A percentile compares a stretch with the other conserved stretches of the same genome.
Evolutionary conservation across 108 stramenopile species (phyloP).

Genomic region (Schizochytrium sp.): DNA sequence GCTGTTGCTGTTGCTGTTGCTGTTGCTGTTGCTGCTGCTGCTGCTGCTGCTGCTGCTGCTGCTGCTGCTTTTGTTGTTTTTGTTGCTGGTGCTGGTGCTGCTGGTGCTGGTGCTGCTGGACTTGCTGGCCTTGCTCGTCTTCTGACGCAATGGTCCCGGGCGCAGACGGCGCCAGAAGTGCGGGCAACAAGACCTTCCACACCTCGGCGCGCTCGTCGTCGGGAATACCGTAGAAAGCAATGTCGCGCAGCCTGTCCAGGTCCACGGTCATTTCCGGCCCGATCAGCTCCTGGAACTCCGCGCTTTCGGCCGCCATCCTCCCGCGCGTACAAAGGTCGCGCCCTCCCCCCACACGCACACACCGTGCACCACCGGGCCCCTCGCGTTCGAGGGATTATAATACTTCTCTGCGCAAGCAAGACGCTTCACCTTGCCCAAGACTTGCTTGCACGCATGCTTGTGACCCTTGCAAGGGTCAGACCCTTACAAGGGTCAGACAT

Average conservation of each 20-base stretch:
- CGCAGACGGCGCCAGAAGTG: neutral
- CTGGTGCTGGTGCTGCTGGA: neutral
- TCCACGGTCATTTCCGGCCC: slow-evolving; percentile 11
- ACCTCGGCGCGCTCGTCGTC: neutral
- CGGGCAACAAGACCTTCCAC: neutral
- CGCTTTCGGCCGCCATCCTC: neutral
- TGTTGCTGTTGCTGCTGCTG: neutral
- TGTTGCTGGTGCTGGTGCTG: neutral
- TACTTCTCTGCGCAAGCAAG: too few relatives aligned
- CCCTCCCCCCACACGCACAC: neutral
- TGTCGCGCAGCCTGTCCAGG: slow-evolving; percentile 4
- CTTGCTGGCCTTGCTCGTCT: neutral
- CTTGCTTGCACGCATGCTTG: too few relatives aligned
- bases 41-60: neutral
- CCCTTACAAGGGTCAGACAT: neutral
- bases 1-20: neutral
- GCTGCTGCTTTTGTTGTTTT: neutral
- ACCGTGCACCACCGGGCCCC: too few relatives aligned
- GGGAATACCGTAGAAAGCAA: slow-evolving; percentile 7
- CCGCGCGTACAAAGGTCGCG: neutral
- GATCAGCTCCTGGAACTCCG: neutral
- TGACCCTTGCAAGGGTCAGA: neutral
- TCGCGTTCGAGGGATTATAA: too few relatives aligned
- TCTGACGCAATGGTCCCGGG: neutral
- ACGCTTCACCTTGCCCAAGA: too few relatives aligned